phyloP scores from a whole-genome alignment of 2,329 filamentous ascomycete species.

The Tolypocladium nubicola region DNA sequence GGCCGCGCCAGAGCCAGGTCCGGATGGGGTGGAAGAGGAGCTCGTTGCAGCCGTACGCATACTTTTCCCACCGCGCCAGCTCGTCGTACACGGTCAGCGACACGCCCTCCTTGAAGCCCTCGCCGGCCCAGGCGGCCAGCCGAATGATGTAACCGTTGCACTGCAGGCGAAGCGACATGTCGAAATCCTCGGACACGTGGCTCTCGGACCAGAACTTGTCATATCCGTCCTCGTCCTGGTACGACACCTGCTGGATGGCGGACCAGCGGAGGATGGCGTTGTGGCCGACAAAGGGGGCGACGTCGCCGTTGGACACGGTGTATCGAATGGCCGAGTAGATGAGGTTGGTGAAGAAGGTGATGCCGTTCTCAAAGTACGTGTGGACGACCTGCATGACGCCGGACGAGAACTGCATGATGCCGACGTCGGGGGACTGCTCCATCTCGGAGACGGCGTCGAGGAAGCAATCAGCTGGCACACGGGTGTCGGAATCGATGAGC shows the following conservation, averaged over 20 bases:
- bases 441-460: slow-evolving; percentile 73
- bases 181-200: slow-evolving; percentile 73
- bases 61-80: slow-evolving; percentile 77
- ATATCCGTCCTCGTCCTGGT: slow-evolving; percentile 57
- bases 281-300: slow-evolving; percentile 72
- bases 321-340: slow-evolving; percentile 70
- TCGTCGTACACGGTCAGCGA: slow-evolving; percentile 80
- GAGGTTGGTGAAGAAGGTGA: slow-evolving; percentile 63
- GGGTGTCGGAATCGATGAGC: slow-evolving; percentile 69
- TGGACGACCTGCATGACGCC: slow-evolving; percentile 71
- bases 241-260: slow-evolving; percentile 63
- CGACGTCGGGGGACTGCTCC: slow-evolving; percentile 69
- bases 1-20: slow-evolving; percentile 62
- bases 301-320: slow-evolving; percentile 67
- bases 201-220: slow-evolving; percentile 77
- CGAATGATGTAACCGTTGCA: slow-evolving; percentile 63
- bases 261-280: slow-evolving; percentile 69
- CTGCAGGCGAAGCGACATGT: slow-evolving; percentile 70
- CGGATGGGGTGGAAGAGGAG: slow-evolving; percentile 69
- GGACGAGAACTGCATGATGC: slow-evolving; percentile 68
- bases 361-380: slow-evolving; percentile 62
- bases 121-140: slow-evolving; percentile 60
- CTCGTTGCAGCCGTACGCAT: slow-evolving; percentile 76
- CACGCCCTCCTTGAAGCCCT: slow-evolving; percentile 76
- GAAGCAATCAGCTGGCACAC: slow-evolving; percentile 66